Percentiles rank a stretch among this genome's conserved stretches.
phyloP scores from a whole-genome alignment of 441 rosid species.

The Syzygium malaccense region DNA sequence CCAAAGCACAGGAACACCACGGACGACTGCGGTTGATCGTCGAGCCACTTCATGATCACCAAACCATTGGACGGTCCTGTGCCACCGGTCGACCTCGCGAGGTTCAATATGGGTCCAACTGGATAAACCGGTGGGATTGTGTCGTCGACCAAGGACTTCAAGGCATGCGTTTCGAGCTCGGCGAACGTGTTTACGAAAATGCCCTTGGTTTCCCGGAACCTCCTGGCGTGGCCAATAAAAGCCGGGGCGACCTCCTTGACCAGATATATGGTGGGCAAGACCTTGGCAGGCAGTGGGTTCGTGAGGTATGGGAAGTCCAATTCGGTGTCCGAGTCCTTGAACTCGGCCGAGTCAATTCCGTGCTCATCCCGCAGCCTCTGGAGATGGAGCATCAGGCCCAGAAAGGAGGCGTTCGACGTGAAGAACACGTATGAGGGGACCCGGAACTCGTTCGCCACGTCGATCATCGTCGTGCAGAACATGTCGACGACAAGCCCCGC shows the following conservation, averaged over 20 bases:
- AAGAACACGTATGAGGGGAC: slow-evolving; percentile 17
- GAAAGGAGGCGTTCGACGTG: slow-evolving; percentile 5
- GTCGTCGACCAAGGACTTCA: slow-evolving; percentile 5
- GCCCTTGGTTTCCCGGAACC: slow-evolving; percentile 31
- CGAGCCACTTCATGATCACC: slow-evolving; percentile 39
- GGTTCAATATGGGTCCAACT: slow-evolving; percentile 42
- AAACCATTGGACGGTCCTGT: background rate
- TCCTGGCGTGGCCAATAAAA: background rate
- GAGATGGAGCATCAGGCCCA: slow-evolving; percentile 1
- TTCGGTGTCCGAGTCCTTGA: background rate
- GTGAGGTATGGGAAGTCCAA: background rate
- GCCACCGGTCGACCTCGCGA: background rate
- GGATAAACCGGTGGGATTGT: slow-evolving; percentile 24
- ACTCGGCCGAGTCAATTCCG: background rate
- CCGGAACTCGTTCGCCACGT: slow-evolving; percentile 13
- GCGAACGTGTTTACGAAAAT: slow-evolving; percentile 44
- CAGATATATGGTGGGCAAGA: background rate
- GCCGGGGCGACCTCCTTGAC: background rate
- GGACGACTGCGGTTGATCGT: slow-evolving; percentile 36
- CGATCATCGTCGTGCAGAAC: slow-evolving; percentile 6
- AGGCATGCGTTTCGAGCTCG: slow-evolving; percentile 44
- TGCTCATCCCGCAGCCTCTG: background rate
- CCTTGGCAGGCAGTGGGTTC: background rate
- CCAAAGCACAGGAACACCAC: slow-evolving; percentile 69
- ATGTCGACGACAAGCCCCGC: slow-evolving; percentile 3